A percentile compares a stretch with the other conserved stretches of the same genome.
Evolutionary conservation across 495 filamentous ascomycete genomes (phyloP).

Genomic region (Haplographium delicatum): DNA sequence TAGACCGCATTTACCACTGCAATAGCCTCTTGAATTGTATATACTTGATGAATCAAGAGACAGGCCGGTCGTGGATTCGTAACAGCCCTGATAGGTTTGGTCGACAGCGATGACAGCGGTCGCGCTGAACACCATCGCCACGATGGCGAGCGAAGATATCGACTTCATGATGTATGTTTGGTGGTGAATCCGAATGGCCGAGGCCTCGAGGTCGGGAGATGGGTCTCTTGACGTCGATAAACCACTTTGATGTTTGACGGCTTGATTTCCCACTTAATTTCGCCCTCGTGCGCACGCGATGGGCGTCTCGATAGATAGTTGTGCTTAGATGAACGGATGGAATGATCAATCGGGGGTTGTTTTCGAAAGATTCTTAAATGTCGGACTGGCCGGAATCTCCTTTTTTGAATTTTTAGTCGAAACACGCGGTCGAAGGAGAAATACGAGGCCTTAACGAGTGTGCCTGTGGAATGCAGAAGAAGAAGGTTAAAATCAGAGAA

Average conservation of each 20-base stretch:
- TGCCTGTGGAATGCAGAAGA: slow-evolving; percentile 11
- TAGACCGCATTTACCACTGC: slow-evolving; percentile 32
- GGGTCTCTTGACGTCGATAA: slow-evolving; percentile 7
- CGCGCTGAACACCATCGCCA: slow-evolving; percentile 5
- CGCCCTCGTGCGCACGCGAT: background rate
- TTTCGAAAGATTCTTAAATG: too few relatives aligned
- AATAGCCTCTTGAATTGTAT: slow-evolving; percentile 37
- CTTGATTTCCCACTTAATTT: background rate
- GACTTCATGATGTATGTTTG: slow-evolving; percentile 20
- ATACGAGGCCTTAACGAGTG: slow-evolving; percentile 26
- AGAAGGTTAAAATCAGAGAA: background rate
- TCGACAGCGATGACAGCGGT: background rate
- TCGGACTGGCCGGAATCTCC: too few relatives aligned
- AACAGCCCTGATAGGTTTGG: slow-evolving; percentile 37
- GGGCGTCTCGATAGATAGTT: background rate
- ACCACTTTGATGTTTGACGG: background rate
- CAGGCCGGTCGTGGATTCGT: slow-evolving; percentile 26
- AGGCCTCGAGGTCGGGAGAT: slow-evolving; percentile 9
- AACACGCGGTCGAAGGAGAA: too few relatives aligned
- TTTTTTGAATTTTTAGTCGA: too few relatives aligned
- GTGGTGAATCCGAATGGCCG: slow-evolving; percentile 7
- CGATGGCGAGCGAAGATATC: slow-evolving; percentile 11
- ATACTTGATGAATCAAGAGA: slow-evolving; percentile 28
- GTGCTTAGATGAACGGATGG: background rate
- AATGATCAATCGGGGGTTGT: too few relatives aligned